Evolutionary conservation across 768 basidiomycete species (phyloP).

Genomic region (Amanita exitialis): DNA sequence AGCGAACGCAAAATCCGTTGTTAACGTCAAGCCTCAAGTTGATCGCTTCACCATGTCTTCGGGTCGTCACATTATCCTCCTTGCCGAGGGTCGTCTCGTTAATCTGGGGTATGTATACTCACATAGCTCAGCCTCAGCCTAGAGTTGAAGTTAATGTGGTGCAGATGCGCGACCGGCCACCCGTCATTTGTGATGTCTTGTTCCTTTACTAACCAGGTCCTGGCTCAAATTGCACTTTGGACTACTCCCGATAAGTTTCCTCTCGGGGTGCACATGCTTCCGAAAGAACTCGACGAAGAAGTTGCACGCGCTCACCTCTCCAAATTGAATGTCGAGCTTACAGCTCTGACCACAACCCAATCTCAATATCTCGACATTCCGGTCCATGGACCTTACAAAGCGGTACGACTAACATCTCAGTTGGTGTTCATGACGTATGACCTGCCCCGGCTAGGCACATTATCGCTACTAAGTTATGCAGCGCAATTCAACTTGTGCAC

Average conservation of each 20-base stretch:
- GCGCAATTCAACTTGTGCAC: slow-evolving; percentile 14
- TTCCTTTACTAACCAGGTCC: slow-evolving; percentile 97
- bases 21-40: slow-evolving; percentile 98
- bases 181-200: slow-evolving; percentile 99
- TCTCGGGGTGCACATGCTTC: slow-evolving; percentile 96
- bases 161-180: slow-evolving; percentile 92
- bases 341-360: slow-evolving; percentile 61
- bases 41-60: slow-evolving; percentile 91
- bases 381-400: slow-evolving; percentile 58
- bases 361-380: slow-evolving; percentile 90
- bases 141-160: slow-evolving; percentile 4
- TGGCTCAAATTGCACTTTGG: slow-evolving; percentile 98
- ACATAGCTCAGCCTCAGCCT: background rate
- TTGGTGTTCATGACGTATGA: slow-evolving; percentile 1
- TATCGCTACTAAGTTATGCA: slow-evolving; percentile 1
- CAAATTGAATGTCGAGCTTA: slow-evolving; percentile 92
- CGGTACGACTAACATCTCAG: slow-evolving; percentile 19
- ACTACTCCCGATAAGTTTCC: slow-evolving; percentile 87
- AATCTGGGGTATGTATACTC: slow-evolving; percentile 72
- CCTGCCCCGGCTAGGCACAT: slow-evolving; percentile 7
- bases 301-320: slow-evolving; percentile 94
- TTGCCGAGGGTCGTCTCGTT: slow-evolving; percentile 97
- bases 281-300: slow-evolving; percentile 98
- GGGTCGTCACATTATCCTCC: slow-evolving; percentile 93
- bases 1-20: slow-evolving; percentile 69